Evolutionary conservation across 371 early-diverging fungal genomes (phyloP), one percentile per base, ranked within the genome.

Genomic region (Mortierella sp.): DNA sequence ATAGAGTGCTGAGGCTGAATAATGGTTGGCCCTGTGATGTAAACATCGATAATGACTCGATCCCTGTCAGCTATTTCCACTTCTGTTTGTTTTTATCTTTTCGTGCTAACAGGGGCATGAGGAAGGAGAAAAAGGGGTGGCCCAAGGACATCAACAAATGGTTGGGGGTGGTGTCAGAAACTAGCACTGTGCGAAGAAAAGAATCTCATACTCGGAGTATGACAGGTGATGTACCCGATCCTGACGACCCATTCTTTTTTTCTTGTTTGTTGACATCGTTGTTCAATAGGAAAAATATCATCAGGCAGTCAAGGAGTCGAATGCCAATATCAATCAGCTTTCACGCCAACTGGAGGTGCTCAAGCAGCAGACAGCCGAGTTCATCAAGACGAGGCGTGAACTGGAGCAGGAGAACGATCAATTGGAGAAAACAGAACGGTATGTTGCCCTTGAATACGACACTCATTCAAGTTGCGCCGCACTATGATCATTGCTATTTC

Each of bases 331-430:
- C 85, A 89, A 89, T 44, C 94, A 93, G 77, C 93, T 96, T 89
- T 93, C 95, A 77, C 88, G 95, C 75, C 96, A 96, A 83, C 90
- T 96, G 65, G 95, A 96, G 77, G 91, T 92, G 75, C 83, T 96
- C 71, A 91, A 93, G 88, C 90, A 92, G 75, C 93, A 95, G 68
- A 93, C 95, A 71, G 94, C 95, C 58, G 90, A 89, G 79, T 96
- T 94, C 83, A 90, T 92, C 87, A 92, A 93, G 75, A 93, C 94
- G 76, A 94, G 94, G 46, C 88, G 95, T 18, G 95, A 95, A 74
- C 81, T 96, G 58, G 96, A 96, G 79, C 90, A 94, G 79, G 94
- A 95, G 73, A 96, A 95, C 82, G 96, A 96, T 82, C 96, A 96
- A 75, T 76, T 96, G 76, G 95, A 95, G 83, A 90, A 92, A 55